Conservation (phyloP, 1,139 yeast genomes). For the Hyphopichia pseudoburtonii region DNA sequence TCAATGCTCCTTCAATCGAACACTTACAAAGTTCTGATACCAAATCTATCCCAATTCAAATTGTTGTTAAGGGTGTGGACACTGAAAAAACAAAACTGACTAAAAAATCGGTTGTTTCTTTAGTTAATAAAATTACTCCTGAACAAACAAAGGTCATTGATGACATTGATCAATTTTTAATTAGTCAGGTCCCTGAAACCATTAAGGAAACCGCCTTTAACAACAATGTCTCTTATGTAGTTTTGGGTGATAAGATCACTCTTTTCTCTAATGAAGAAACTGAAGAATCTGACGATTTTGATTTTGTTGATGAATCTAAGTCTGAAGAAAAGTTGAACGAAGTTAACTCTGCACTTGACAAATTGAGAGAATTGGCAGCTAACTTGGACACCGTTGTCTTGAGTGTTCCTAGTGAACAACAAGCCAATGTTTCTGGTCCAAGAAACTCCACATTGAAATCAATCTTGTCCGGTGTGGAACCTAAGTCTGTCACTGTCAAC, state of each 20-base stretch:
- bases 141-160: slow-evolving; percentile 54
- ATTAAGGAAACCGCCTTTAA: slow-evolving; percentile 47
- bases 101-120: slow-evolving; percentile 67
- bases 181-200: slow-evolving; percentile 48
- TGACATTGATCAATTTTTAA: slow-evolving; percentile 73
- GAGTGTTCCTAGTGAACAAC: slow-evolving; percentile 55
- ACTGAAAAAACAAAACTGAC: slow-evolving; percentile 35
- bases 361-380: slow-evolving; percentile 59
- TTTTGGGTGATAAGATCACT: slow-evolving; percentile 45
- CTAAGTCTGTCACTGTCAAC: slow-evolving; percentile 40
- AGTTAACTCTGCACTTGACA: slow-evolving; percentile 51
- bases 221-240: slow-evolving; percentile 55
- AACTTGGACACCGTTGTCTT: slow-evolving; percentile 54
- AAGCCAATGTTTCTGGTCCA: slow-evolving; percentile 58
- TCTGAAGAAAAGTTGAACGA: slow-evolving; percentile 35
- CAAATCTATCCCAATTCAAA: slow-evolving; percentile 41
- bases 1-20: slow-evolving; percentile 54
- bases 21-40: slow-evolving; percentile 18
- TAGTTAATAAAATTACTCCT: slow-evolving; percentile 75
- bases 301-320: slow-evolving; percentile 25
- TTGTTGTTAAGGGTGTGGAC: slow-evolving; percentile 34
- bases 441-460: slow-evolving; percentile 56
- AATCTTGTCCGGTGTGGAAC: slow-evolving; percentile 40
- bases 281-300: slow-evolving; percentile 32
- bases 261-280: slow-evolving; percentile 30